Conservation (phyloP, 305 asterid species). For the Lippia alba region DNA sequence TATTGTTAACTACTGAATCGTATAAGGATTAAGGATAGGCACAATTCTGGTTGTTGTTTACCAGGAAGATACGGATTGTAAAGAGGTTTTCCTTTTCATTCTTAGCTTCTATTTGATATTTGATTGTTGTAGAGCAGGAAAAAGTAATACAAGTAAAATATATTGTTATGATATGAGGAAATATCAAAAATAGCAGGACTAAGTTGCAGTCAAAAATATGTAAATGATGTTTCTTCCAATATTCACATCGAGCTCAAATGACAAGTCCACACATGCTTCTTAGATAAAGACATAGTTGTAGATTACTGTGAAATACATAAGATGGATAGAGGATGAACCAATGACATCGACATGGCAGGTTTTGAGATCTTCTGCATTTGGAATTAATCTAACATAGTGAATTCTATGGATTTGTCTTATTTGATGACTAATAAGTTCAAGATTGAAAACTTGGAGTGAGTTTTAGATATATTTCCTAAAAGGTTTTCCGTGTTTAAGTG, state of each 20-base stretch:
- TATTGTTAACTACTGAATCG: background rate
- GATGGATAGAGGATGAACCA: background rate
- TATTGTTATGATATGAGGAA: constrained; percentile 10
- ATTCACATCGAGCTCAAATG: background rate
- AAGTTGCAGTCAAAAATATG: too few species aligned
- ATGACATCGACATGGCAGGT: too few species aligned
- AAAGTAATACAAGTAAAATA: background rate
- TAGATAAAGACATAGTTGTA: background rate
- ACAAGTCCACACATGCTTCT: background rate
- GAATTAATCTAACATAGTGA: constrained; percentile 8
- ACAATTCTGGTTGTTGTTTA: too few species aligned
- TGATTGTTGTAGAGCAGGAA: constrained; percentile 17
- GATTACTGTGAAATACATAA: background rate
- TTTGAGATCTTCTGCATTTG: constrained; percentile 16
- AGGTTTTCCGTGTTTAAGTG: constrained; percentile 1
- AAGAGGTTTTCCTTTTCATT: too few species aligned
- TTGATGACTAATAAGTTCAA: background rate
- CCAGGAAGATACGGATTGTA: too few species aligned
- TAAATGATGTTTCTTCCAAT: background rate
- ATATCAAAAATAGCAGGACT: too few species aligned
- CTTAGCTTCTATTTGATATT: too few species aligned
- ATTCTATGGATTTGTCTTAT: background rate
- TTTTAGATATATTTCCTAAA: constrained; percentile 2
- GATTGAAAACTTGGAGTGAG: constrained; percentile 21
- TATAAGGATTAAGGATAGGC: background rate